phyloP scores from a whole-genome alignment of 2,329 filamentous ascomycete species.

The Lecanicillium sp. region DNA sequence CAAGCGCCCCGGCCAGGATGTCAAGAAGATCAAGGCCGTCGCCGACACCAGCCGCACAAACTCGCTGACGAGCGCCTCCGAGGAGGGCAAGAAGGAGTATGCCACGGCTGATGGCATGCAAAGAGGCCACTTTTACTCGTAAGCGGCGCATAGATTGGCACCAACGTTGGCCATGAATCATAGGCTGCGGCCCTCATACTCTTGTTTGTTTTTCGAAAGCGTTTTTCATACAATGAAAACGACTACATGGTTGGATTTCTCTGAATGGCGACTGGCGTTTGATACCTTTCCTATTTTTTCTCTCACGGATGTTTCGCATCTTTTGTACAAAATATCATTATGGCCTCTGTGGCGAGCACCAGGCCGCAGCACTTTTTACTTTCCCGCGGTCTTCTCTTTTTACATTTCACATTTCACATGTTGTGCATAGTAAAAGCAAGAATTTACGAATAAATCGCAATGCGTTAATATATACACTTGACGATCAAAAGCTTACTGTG shows the following conservation, averaged over 20 bases:
- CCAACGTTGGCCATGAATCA: too few species aligned
- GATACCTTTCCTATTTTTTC: not conserved
- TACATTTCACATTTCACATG: too few species aligned
- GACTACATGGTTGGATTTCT: not conserved
- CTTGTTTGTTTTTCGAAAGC: constrained; percentile 1
- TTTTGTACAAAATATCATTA: not conserved
- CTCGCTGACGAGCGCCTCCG: constrained; percentile 38
- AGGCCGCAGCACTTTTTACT: too few species aligned
- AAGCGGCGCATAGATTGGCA: too few species aligned
- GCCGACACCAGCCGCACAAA: constrained; percentile 40
- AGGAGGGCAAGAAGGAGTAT: constrained; percentile 43
- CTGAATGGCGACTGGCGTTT: constrained; percentile 7
- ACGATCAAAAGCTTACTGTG: too few species aligned
- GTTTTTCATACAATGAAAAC: constrained; percentile 1
- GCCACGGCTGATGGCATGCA: constrained; percentile 48
- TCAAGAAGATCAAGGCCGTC: constrained; percentile 45
- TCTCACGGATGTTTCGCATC: not conserved
- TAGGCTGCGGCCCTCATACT: too few species aligned
- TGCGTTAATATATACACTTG: not conserved
- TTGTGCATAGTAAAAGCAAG: too few species aligned
- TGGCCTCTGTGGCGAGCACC: too few species aligned
- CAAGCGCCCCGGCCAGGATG: constrained; percentile 41
- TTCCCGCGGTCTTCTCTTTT: too few species aligned
- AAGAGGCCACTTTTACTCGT: constrained; percentile 52
- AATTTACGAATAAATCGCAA: not conserved